Evolutionary conservation across 352 stramenopile species (phyloP).

Genomic region (Halophytophthora polymorphica): DNA sequence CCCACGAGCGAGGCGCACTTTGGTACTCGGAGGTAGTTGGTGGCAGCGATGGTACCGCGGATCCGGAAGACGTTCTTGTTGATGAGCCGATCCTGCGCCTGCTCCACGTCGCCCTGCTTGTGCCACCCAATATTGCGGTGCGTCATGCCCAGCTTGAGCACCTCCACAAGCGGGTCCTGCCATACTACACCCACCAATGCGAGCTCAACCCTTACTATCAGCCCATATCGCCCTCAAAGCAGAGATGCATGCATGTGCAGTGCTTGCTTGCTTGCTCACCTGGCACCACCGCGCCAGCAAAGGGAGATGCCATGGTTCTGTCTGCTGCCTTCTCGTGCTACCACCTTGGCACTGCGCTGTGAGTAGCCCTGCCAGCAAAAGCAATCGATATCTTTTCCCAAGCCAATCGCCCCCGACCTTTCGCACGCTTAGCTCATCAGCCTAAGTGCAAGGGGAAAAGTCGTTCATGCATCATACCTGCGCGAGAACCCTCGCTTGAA

Average conservation of each 20-base stretch:
- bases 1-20: conserved; percentile 19
- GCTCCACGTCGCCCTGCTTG: conserved; percentile 64
- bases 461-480: too few relatives aligned
- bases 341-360: background rate
- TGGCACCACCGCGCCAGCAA: conserved; percentile 23
- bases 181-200: conserved; percentile 67
- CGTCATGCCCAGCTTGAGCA: conserved; percentile 74
- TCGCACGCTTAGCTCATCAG: too few relatives aligned
- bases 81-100: conserved; percentile 58
- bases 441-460: too few relatives aligned
- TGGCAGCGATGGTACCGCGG: conserved; percentile 62
- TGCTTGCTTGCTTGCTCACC: conserved; percentile 3
- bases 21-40: conserved; percentile 73
- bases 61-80: conserved; percentile 82
- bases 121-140: conserved; percentile 52
- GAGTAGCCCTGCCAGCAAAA: too few relatives aligned
- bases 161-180: conserved; percentile 86
- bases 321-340: background rate
- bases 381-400: too few relatives aligned
- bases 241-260: background rate
- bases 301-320: conserved; percentile 21
- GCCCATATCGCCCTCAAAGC: background rate
- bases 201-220: too few relatives aligned
- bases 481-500: too few relatives aligned
- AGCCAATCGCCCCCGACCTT: background rate